A percentile compares a stretch with the other conserved stretches of the same genome.
Conservation (phyloP, 176 grass and related monocot genomes). For the Raddia guianensis region DNA sequence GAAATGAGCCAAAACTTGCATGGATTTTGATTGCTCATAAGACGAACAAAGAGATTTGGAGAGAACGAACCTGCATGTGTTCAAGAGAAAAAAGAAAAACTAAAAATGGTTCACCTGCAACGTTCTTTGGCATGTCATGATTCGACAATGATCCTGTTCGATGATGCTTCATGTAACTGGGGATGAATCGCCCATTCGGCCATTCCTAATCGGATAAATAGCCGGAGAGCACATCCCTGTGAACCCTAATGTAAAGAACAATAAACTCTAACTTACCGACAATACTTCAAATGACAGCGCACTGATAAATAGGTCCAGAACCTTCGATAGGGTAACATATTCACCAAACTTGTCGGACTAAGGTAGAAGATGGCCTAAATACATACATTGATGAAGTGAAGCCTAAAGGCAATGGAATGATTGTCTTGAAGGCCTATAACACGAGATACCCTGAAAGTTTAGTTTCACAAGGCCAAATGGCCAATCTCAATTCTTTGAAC, state of each 20-base stretch:
- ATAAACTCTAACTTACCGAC: neutral
- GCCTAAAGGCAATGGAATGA: conserved; percentile 9
- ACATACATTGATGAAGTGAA: neutral
- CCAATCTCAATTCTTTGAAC: conserved; percentile 9
- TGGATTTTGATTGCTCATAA: neutral
- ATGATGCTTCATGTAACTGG: neutral
- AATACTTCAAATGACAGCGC: neutral
- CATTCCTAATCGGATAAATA: neutral
- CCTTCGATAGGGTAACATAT: neutral
- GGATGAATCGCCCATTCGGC: neutral
- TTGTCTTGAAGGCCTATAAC: neutral
- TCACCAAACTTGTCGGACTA: neutral
- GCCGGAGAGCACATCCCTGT: neutral
- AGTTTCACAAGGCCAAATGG: conserved; percentile 12
- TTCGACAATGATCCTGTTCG: neutral
- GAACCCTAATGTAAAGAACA: neutral
- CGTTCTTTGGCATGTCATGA: neutral
- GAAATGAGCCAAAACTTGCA: neutral
- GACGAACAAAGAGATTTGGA: too few relatives aligned
- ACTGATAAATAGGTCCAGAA: neutral
- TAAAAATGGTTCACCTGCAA: neutral
- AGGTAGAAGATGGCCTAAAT: conserved; percentile 21
- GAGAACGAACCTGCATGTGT: too few relatives aligned
- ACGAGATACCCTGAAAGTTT: conserved; percentile 13
- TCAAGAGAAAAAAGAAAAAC: too few relatives aligned